phyloP scores from a whole-genome alignment of 106 monocot genomes.

The Allium cepa region DNA sequence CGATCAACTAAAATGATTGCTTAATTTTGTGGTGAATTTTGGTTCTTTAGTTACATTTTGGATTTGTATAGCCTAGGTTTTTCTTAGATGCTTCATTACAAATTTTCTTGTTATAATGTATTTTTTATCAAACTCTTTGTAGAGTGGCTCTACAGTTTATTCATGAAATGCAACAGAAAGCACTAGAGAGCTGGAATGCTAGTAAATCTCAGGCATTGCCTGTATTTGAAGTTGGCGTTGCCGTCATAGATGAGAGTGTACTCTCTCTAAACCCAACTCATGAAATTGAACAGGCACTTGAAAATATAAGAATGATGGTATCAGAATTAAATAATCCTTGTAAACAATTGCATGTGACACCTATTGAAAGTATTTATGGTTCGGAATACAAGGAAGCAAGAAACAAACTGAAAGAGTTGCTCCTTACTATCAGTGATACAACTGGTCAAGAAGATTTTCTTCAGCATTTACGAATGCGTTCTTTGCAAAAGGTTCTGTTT shows the following conservation, averaged over 20 bases:
- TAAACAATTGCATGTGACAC: constrained; percentile 54
- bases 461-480: constrained; percentile 47
- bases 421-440: constrained; percentile 50
- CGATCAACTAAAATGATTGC: too few relatives aligned
- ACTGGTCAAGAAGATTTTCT: constrained; percentile 93
- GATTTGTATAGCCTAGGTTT: background rate
- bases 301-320: constrained; percentile 45
- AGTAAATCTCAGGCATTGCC: constrained; percentile 82
- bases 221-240: constrained; percentile 86
- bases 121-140: background rate
- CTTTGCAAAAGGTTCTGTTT: constrained; percentile 72
- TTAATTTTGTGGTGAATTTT: too few relatives aligned
- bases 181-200: constrained; percentile 79
- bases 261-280: constrained; percentile 12
- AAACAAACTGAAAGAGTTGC: constrained; percentile 27
- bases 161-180: constrained; percentile 87
- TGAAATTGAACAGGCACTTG: constrained; percentile 34
- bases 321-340: constrained; percentile 41
- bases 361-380: constrained; percentile 51
- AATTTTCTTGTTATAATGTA: background rate
- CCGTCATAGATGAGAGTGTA: constrained; percentile 69
- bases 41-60: too few relatives aligned
- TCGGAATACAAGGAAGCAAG: constrained; percentile 18
- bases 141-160: constrained; percentile 87
- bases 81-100: background rate